A percentile compares a stretch with the other conserved stretches of the same genome.
These are phyloP conservation scores for Meyerozyma guilliermondii DNA, from an alignment of 1,139 yeast species.

Conservation along the genomic window DNA sequence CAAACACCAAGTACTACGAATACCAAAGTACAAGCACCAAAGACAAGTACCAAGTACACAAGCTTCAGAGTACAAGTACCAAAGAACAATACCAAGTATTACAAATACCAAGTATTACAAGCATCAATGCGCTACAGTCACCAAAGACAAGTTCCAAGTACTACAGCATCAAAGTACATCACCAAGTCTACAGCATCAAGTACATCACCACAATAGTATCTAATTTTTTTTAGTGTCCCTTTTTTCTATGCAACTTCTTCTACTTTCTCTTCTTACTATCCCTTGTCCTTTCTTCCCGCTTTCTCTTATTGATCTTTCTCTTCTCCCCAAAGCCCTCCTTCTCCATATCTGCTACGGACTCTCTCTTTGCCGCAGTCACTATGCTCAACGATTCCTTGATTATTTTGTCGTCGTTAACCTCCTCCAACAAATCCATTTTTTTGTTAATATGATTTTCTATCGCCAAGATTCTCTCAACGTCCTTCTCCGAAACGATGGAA, in stretches of 20 bases:
- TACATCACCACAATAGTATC: no score
- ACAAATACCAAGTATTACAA: no score
- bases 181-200: no score
- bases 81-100: no score
- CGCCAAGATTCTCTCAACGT: slow-evolving; percentile 72
- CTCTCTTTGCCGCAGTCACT: slow-evolving; percentile 81
- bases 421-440: slow-evolving; percentile 70
- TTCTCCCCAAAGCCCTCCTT: slow-evolving; percentile 81
- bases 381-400: slow-evolving; percentile 64
- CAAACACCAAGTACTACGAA: no score
- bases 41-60: no score
- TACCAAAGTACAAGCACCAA: no score
- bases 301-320: slow-evolving; percentile 50
- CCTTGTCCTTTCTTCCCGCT: slow-evolving; percentile 17
- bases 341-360: slow-evolving; percentile 91
- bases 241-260: neutral
- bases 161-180: no score
- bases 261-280: slow-evolving; percentile 6
- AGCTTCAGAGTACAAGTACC: no score
- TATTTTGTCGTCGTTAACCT: slow-evolving; percentile 69
- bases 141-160: no score
- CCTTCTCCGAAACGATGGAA: slow-evolving; percentile 79
- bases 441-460: slow-evolving; percentile 81
- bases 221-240: no score
- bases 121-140: no score